A percentile compares a stretch with the other conserved stretches of the same genome.
These are phyloP conservation scores for Solanum pimpinellifolium DNA, from an alignment of 257 asterid species.

Conservation along the genomic window DNA sequence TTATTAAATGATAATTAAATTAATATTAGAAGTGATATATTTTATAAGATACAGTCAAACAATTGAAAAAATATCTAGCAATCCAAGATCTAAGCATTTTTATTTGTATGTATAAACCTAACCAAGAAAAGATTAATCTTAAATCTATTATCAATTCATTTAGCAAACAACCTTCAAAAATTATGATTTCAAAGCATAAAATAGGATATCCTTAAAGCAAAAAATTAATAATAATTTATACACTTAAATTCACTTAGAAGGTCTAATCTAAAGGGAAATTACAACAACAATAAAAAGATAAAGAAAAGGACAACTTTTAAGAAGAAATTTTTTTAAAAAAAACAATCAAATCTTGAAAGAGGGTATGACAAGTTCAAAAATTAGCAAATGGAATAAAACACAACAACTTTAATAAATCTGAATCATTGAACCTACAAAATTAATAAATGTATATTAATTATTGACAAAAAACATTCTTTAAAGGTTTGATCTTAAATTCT, in stretches of 20 bases:
- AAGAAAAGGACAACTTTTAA: neutral
- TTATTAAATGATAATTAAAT: neutral
- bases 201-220: neutral
- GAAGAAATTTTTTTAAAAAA: neutral
- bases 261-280: neutral
- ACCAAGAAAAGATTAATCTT: neutral
- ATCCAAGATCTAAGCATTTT: neutral
- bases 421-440: neutral
- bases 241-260: no score
- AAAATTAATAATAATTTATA: neutral
- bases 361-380: neutral
- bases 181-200: neutral
- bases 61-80: neutral
- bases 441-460: neutral
- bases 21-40: neutral
- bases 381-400: neutral
- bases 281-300: neutral
- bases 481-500: neutral
- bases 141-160: neutral
- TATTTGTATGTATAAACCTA: neutral
- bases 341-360: neutral
- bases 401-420: neutral
- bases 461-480: neutral
- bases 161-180: neutral
- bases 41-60: neutral